Evolutionary conservation across 1,284 basidiomycete genomes (phyloP), one percentile per base, ranked within the genome.

Genomic region (Trichosporon sp.): DNA sequence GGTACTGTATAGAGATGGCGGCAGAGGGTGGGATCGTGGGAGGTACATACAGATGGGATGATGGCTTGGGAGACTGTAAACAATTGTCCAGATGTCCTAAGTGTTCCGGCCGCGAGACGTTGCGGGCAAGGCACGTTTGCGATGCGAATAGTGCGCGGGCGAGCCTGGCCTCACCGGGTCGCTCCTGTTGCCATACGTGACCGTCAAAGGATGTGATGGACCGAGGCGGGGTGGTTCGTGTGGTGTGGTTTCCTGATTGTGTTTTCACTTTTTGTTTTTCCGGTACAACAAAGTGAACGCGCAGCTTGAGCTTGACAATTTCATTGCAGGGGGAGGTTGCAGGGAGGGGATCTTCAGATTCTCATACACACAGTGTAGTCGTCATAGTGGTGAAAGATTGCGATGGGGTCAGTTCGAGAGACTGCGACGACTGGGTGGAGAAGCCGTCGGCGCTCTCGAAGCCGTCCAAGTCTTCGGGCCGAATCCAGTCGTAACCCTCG

Each of bases 401-500:
- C 56, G 56, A 60, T 31, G 56, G 56, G 27, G 29, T 32, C 27
- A 60, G 29, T n/a, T 60, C 56, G 15, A 60, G 56, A 18, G 56
- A 60, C 56, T 29, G 27, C 5, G 56, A 3, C 18, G 56, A 31
- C 29, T 18, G 31, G 27, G 56, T 60, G 13, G 56, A 31, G 27
- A n/a, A 60, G 27, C 56, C 56, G 15, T 31, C 53, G 3, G 27
- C 53, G 27, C 27, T n/a, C 56, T 29, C 29, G n/a, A 60, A 67
- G 12, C 66, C 66, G 42, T 67, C 66, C 31, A 67, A 42, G 42
- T 67, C 66, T 12, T 23, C 31, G 13, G 58, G 38, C 27, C 60
- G 66, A n/a, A 64, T 64, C 62, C 34, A 44, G 62, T 64, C 62
- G 23, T 42, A 64, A 5, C 62, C 62, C 23, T 64, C 62, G 23